Percentiles rank a stretch among this genome's conserved stretches.
These are phyloP conservation scores for Fremontodendron californicum DNA, from an alignment of 345 rosid species.

Conservation along the genomic window DNA sequence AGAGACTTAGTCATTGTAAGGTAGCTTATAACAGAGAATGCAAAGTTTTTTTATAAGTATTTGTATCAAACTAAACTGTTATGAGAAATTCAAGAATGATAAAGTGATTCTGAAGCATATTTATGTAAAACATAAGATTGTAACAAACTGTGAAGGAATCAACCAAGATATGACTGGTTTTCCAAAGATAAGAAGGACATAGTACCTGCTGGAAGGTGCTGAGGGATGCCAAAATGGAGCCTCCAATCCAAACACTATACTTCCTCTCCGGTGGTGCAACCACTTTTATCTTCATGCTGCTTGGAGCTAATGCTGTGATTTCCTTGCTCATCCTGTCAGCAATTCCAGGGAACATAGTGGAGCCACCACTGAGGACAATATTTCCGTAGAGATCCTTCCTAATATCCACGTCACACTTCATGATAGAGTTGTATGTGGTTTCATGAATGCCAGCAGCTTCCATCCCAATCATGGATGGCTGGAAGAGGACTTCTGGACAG, in stretches of 20 bases:
- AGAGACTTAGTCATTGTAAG: neutral
- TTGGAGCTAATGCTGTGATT: constrained; percentile 54
- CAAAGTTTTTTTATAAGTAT: neutral
- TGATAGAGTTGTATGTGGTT: constrained; percentile 23
- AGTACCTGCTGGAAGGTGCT: constrained; percentile 65
- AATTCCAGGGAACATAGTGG: constrained; percentile 71
- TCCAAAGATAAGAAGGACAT: neutral
- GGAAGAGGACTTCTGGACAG: constrained; percentile 76
- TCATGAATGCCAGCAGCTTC: constrained; percentile 25
- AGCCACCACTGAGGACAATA: constrained; percentile 40
- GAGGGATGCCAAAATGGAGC: constrained; percentile 73
- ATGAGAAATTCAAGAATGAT: neutral
- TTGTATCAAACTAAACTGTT: neutral
- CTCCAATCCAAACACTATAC: constrained; percentile 63
- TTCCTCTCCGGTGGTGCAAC: constrained; percentile 24
- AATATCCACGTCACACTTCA: constrained; percentile 23
- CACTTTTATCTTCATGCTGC: constrained; percentile 26
- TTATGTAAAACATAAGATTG: neutral
- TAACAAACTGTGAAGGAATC: neutral
- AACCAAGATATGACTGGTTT: neutral
- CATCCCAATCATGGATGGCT: constrained; percentile 68
- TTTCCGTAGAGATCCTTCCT: constrained; percentile 25
- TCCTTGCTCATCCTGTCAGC: constrained; percentile 81
- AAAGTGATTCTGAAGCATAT: neutral
- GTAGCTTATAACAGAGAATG: neutral